Conservation (phyloP, 1,284 basidiomycete species). For the Cryptococcus jaspeensis region DNA sequence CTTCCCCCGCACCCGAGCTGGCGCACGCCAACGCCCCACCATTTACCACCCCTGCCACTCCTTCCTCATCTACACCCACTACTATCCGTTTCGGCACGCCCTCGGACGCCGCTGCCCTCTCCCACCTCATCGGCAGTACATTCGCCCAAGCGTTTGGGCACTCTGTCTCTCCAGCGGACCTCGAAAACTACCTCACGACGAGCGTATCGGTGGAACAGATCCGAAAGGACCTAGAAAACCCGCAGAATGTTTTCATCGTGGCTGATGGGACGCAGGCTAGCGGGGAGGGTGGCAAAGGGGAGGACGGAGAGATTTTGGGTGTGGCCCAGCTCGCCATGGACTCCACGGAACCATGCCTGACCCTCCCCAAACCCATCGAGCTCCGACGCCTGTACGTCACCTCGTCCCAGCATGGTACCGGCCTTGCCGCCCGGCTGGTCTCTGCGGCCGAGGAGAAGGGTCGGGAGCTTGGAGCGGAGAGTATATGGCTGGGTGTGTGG, state of each 20-base stretch:
- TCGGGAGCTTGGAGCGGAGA: slow-evolving; percentile 18
- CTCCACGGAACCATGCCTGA: slow-evolving; percentile 10
- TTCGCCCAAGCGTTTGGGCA: slow-evolving; percentile 14
- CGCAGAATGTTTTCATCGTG: background rate
- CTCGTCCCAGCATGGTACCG: slow-evolving; percentile 27
- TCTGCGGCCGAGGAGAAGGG: slow-evolving; percentile 14
- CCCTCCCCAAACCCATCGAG: slow-evolving; percentile 16
- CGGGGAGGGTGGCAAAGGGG: background rate
- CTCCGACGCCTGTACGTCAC: slow-evolving; percentile 31
- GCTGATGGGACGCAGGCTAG: background rate
- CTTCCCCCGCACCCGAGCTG: too few species aligned
- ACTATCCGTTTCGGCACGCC: slow-evolving; percentile 4
- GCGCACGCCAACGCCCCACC: too few species aligned
- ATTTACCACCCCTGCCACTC: too few species aligned
- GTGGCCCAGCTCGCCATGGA: slow-evolving; percentile 7
- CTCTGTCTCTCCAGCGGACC: slow-evolving; percentile 1
- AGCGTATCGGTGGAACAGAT: background rate
- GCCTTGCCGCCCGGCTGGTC: slow-evolving; percentile 24
- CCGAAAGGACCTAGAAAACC: background rate
- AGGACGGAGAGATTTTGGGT: slow-evolving; percentile 1
- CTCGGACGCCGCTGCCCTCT: slow-evolving; percentile 9
- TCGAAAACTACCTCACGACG: background rate
- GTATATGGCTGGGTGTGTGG: slow-evolving; percentile 40
- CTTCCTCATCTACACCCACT: background rate
- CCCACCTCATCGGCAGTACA: slow-evolving; percentile 9